Base-by-base conservation (phyloP, 257 asterid species). In the Forsythia viridissima region DNA sequence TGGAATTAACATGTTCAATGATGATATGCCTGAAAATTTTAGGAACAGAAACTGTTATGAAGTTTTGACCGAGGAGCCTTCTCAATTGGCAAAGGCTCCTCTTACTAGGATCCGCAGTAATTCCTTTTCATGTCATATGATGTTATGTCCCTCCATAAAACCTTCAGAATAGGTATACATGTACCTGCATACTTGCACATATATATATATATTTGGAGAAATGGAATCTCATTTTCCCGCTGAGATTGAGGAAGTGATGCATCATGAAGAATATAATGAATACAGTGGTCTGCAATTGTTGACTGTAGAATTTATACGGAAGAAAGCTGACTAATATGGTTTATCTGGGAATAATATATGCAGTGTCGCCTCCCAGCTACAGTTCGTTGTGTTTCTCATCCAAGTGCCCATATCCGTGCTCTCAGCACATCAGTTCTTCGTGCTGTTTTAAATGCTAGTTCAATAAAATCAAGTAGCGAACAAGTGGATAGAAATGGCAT, bases 341-440 rank as follows among this genome's bases (percentile, higher is more conserved):
- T 68, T 78, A 10, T 20, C 59, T 37, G 24, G 69, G 41, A 52
- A 77, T 74, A 20, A 43, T 24, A 40, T 65, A 10, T 86, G 82
- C 92, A 95, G 97, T 95, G 99, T 80, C 99, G 99, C 59, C 86
- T 95, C 84, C 87, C 98, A n/a, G 99, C 99, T 24, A 93, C 98
- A 4, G 96, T 92, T 73, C 94, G 96, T 8, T 95, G 97, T 71
- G 90, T 92, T 69, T 95, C 98, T 73, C 99, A 95, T 80, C 93
- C 93, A 6, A 95, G 99, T 51, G 99, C 99, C 82, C 98, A 92
- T 68, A 94, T 95, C 30, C 99, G 99, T 30, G 93, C 98, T 13
- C 97, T 95, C 13, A 95, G 99, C 89, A 93, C 83, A 36, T 95
- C 99, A 36, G 96, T 95, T 69, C 99, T 95, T 73, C 97, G 93